These are phyloP conservation scores for Monosporozyma aerobia DNA, from an alignment of 805 yeast genomes.

Conservation along the genomic window DNA sequence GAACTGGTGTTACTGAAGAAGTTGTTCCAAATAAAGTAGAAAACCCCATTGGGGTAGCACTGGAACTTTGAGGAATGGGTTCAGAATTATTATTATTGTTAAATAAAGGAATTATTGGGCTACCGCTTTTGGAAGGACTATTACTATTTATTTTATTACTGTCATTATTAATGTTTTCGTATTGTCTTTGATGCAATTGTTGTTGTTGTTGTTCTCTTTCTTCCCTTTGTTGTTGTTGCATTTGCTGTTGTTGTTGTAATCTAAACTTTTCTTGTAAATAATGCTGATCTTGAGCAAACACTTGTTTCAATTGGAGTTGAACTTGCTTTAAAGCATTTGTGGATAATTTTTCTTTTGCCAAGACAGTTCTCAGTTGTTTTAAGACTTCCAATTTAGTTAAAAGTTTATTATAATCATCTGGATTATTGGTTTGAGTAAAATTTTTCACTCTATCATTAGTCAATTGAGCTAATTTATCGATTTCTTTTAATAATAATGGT, in stretches of 20 bases:
- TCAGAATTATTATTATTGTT: not conserved
- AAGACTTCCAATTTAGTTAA: conserved; percentile 28
- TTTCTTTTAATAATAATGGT: conserved; percentile 26
- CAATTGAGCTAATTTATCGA: conserved; percentile 30
- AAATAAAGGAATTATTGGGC: conserved; percentile 2
- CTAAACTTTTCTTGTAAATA: conserved; percentile 19
- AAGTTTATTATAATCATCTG: conserved; percentile 23
- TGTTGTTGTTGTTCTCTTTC: not conserved
- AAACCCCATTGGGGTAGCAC: not conserved
- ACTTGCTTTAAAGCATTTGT: conserved; percentile 26
- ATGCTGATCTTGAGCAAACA: conserved; percentile 32
- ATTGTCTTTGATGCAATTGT: not conserved
- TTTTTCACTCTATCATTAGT: conserved; percentile 27
- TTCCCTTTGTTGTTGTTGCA: conserved; percentile 7
- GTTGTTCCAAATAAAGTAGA: conserved; percentile 18
- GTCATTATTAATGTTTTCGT: not conserved
- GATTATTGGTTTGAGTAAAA: conserved; percentile 14
- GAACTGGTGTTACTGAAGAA: not conserved
- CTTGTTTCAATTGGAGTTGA: conserved; percentile 34
- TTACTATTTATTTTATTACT: not conserved
- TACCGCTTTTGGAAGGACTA: conserved; percentile 3
- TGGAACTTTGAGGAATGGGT: not conserved
- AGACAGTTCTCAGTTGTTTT: conserved; percentile 29
- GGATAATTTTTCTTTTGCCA: conserved; percentile 29
- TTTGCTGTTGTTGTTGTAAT: conserved; percentile 23